Base-by-base conservation (phyloP, 768 basidiomycete species). In the Phylloporus rhodoxanthus region DNA sequence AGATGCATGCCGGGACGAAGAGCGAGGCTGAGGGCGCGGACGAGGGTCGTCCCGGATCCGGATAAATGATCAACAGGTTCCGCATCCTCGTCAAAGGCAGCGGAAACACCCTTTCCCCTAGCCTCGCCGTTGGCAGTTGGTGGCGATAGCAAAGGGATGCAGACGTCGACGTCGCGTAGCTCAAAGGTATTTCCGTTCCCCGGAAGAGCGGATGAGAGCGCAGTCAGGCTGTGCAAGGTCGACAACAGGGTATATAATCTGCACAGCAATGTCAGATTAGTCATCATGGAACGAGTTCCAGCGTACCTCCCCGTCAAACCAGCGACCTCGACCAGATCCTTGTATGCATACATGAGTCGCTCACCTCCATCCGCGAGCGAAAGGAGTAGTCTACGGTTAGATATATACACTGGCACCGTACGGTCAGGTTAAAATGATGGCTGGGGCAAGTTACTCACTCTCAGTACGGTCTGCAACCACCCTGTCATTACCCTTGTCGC, bases 291-390 rank as follows among this genome's bases (percentile, higher is more conserved):
- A 36, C 3, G 15, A 26, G 9, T 17, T 23, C 3, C 14, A 8
- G 43, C 57, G 25, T 47, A 64, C 65, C 65, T 64, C 25, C 85
- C 85, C 2, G 95, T 96, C 49, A 94, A 81, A 9, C 95, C 95
- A 5, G 92, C 91, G n/a, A 97, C 80, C 64, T 95, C 91, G 20
- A 96, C 81, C 6, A 97, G 72, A 59, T 97, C 95, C 63, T 96
- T 98, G 65, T 94, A 92, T 0, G 91, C 91, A 63, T 92, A 94
- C 94, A 98, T 97, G 40, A 97, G 71, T 29, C 95, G 78, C 0
- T 93, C 92, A 14, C 95, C 95, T 0, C 94, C 95, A 59, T 98
- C 95, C 2, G 95, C 93, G n/a, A 98, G 80, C 2, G 93, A 93
- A 28, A 97, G 76, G 2, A 98, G 76, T 0, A 97, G 77, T 10